These are phyloP conservation scores for Rasamsonia emersonii DNA, from an alignment of 2,329 filamentous ascomycete species.

Conservation along the genomic window DNA sequence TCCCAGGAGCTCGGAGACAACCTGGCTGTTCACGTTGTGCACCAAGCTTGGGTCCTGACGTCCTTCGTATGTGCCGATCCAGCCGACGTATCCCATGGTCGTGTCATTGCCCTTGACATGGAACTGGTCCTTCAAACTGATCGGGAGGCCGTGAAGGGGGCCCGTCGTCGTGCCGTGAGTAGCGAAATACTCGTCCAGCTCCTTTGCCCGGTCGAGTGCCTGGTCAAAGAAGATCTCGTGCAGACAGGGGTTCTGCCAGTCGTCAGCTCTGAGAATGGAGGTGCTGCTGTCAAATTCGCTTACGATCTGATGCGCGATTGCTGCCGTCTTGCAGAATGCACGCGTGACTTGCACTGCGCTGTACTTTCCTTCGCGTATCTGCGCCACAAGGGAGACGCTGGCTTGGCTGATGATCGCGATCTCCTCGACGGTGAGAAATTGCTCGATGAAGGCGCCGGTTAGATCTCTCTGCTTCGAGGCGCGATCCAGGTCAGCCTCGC, in stretches of 20 bases:
- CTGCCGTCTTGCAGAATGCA: constrained; percentile 41
- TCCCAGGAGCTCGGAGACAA: constrained; percentile 41
- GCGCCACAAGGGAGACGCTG: constrained; percentile 5
- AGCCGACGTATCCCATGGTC: constrained; percentile 37
- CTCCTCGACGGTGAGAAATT: constrained; percentile 5
- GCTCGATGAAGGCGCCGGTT: constrained; percentile 1
- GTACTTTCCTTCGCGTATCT: constrained; percentile 2
- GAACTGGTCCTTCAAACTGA: constrained; percentile 37
- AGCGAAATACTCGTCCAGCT: constrained; percentile 11
- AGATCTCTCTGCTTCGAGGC: constrained; percentile 2
- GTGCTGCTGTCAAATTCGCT: not conserved
- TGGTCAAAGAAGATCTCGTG: constrained; percentile 14
- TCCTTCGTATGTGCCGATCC: constrained; percentile 1
- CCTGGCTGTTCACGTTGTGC: constrained; percentile 39
- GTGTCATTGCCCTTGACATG: constrained; percentile 46
- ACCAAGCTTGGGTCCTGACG: not conserved
- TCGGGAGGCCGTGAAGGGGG: constrained; percentile 17
- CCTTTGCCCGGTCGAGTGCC: constrained; percentile 10
- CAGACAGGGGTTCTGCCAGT: no score
- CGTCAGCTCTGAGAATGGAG: not conserved
- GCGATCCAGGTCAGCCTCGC: not conserved
- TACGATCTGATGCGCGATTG: constrained; percentile 19
- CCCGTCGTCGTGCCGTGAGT: constrained; percentile 11
- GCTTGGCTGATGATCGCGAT: constrained; percentile 6
- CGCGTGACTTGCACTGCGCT: constrained; percentile 6